Evolutionary conservation across 2,329 filamentous ascomycete species (phyloP).

Genomic region (Pyricularia sp.): DNA sequence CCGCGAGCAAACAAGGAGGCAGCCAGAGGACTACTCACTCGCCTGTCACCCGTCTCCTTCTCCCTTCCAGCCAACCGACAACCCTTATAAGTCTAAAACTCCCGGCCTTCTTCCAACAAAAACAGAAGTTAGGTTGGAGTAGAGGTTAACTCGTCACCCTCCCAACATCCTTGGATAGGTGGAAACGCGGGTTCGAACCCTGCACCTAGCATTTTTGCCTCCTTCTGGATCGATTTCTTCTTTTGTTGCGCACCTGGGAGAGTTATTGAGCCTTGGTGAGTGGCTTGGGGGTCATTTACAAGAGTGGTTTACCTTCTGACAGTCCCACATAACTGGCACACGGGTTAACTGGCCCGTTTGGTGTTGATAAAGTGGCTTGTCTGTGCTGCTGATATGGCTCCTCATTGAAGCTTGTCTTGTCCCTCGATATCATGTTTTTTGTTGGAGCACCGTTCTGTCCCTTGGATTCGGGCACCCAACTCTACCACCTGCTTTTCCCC

Average conservation of each 20-base stretch:
- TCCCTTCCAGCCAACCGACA: neutral
- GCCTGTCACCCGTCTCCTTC: no score
- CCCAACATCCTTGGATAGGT: slow-evolving; percentile 2
- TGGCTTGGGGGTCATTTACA: neutral
- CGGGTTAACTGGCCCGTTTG: neutral
- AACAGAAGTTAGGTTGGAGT: slow-evolving; percentile 4
- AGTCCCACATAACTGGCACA: neutral
- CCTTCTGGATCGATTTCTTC: neutral
- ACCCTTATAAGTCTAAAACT: neutral
- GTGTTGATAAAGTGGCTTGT: neutral
- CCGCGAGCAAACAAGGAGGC: neutral
- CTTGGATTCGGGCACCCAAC: no score
- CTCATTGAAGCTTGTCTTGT: neutral
- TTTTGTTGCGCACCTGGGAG: neutral
- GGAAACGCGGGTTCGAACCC: slow-evolving; percentile 7
- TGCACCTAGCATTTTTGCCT: neutral
- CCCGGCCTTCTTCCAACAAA: neutral
- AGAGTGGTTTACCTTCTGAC: neutral
- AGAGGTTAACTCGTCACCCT: slow-evolving; percentile 8
- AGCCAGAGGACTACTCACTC: neutral
- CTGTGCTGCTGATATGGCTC: neutral
- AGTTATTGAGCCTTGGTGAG: neutral
- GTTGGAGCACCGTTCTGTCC: neutral
- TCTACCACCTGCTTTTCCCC: neutral
- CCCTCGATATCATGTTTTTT: neutral